These are phyloP conservation scores for Rhizopus arrhizus DNA, from an alignment of 371 early-diverging fungal species.

Conservation along the genomic window DNA sequence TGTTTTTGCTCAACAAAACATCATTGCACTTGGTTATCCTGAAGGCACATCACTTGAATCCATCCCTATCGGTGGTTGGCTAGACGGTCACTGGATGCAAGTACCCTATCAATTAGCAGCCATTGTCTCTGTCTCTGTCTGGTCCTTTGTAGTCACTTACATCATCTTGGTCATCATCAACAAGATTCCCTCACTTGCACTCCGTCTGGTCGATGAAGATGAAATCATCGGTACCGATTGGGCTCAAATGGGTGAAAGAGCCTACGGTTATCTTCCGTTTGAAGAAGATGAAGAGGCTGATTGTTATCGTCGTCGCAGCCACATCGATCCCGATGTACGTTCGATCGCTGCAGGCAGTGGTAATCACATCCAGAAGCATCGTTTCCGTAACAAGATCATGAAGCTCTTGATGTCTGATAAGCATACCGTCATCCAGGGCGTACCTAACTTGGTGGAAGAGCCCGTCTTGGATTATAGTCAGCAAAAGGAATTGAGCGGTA, in stretches of 20 bases:
- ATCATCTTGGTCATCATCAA: constrained; percentile 58
- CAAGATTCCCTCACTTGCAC: constrained; percentile 51
- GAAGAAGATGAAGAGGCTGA: constrained; percentile 31
- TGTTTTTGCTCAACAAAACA: constrained; percentile 65
- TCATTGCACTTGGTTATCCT: constrained; percentile 64
- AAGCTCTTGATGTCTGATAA: constrained; percentile 30
- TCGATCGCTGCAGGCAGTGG: constrained; percentile 2
- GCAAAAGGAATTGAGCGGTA: constrained; percentile 34
- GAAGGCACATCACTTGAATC: constrained; percentile 53
- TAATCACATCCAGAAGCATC: constrained; percentile 6
- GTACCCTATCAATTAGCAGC: constrained; percentile 65
- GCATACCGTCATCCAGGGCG: constrained; percentile 34
- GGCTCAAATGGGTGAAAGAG: constrained; percentile 72
- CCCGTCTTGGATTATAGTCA: constrained; percentile 45
- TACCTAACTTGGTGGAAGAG: constrained; percentile 43
- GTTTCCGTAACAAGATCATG: constrained; percentile 16
- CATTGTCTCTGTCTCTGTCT: constrained; percentile 56
- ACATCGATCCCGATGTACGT: not conserved
- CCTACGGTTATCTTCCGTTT: constrained; percentile 57
- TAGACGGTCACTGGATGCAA: constrained; percentile 69
- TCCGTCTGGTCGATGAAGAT: constrained; percentile 62
- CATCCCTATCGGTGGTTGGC: constrained; percentile 65
- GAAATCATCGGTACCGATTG: constrained; percentile 65
- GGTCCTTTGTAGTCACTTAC: constrained; percentile 66
- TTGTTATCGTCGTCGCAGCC: constrained; percentile 2